These are phyloP conservation scores for Colletotrichum lini DNA, from an alignment of 2,329 filamentous ascomycete species.

Conservation along the genomic window DNA sequence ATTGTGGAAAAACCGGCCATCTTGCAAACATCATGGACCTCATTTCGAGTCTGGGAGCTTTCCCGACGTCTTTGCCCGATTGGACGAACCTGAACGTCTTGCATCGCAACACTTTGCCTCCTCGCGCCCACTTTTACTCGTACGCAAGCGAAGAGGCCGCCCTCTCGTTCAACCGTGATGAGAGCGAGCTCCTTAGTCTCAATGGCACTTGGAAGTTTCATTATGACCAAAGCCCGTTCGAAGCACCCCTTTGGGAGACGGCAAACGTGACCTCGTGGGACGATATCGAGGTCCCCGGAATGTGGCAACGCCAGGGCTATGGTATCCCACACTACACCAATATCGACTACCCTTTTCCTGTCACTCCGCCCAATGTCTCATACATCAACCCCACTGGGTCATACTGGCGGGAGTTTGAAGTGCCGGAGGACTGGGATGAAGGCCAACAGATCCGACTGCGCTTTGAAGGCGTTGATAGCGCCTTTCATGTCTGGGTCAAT, in stretches of 20 bases:
- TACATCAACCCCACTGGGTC: slow-evolving; percentile 74
- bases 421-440: slow-evolving; percentile 61
- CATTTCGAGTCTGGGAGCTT: slow-evolving; percentile 21
- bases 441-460: slow-evolving; percentile 73
- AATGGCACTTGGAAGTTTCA: slow-evolving; percentile 58
- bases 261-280: slow-evolving; percentile 55
- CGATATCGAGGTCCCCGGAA: slow-evolving; percentile 72
- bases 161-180: slow-evolving; percentile 55
- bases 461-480: slow-evolving; percentile 82
- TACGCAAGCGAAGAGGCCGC: slow-evolving; percentile 65
- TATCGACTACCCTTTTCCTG: slow-evolving; percentile 75
- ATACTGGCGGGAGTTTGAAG: slow-evolving; percentile 70
- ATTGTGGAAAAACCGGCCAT: background rate
- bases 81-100: slow-evolving; percentile 73
- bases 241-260: slow-evolving; percentile 45
- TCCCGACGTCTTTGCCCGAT: slow-evolving; percentile 57
- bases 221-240: slow-evolving; percentile 55
- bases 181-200: slow-evolving; percentile 55
- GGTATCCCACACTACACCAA: slow-evolving; percentile 79
- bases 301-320: slow-evolving; percentile 79
- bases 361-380: slow-evolving; percentile 75
- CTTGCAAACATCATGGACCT: slow-evolving; percentile 23
- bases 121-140: slow-evolving; percentile 68
- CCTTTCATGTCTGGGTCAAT: slow-evolving; percentile 81
- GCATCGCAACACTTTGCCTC: slow-evolving; percentile 69